Base-by-base conservation (phyloP, 257 asterid species). In the Haberlea rhodopensis region DNA sequence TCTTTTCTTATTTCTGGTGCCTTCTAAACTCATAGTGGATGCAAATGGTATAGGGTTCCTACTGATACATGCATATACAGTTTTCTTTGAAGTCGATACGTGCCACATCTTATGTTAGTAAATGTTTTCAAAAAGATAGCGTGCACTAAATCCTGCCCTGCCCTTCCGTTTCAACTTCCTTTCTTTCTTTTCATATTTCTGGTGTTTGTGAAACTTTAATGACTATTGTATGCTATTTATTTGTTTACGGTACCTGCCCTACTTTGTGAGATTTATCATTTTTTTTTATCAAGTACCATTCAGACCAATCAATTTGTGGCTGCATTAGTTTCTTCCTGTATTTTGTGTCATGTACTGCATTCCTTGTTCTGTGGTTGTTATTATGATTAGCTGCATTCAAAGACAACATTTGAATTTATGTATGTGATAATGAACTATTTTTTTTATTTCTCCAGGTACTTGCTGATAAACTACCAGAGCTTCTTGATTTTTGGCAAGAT, bases 381-480 rank as follows among this genome's bases (percentile, higher is more conserved):
- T 29, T 64, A 62, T 46, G 20, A 61, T 63, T 37, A 11, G 59
- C 53, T 46, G 43, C 48, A 19, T 31, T 66, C 25, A 48, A 20
- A 28, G 68, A 25, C 49, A 13, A 57, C 55, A 48, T 57, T 23
- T 24, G 43, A 48, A 55, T 74, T 53, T 57, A 32, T 51, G 57
- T 48, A 60, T 8, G 19, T 32, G 23, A 51, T 45, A 53, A 3
- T 55, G 8, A 62, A 52, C 27, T 62, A 5, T 28, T 46, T 28
- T 68, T 22, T 60, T 65, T 65, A 43, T 67, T 48, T 69, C 53
- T 34, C 52, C 79, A 91, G 98, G 90, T 91, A 69, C 90, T 91
- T 71, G 88, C 84, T 2, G 96, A 88, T 70, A 87, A 91, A 76
- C 72, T 88, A 58, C 96, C 98, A 0, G 96, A 88, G 76, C 87